Evolutionary conservation across 164 flowering plant genomes (phyloP).

Genomic region (Warburgia ugandensis): DNA sequence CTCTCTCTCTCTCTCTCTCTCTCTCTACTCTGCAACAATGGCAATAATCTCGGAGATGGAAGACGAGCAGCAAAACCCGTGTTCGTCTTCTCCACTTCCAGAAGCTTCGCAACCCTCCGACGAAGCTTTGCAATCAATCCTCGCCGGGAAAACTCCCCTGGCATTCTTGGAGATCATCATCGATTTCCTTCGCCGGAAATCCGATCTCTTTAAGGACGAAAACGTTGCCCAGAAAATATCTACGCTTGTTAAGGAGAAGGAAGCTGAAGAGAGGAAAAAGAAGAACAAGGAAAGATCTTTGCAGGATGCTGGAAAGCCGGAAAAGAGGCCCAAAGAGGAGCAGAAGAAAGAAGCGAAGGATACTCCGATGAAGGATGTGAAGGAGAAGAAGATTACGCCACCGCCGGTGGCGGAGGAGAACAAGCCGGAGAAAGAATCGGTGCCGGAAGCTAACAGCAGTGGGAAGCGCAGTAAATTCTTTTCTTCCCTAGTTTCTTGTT

Average conservation of each 20-base stretch:
- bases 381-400: background rate
- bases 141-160: conserved; percentile 4
- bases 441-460: background rate
- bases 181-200: conserved; percentile 16
- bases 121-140: conserved; percentile 7
- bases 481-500: background rate
- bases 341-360: background rate
- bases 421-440: conserved; percentile 2
- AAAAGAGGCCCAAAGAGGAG: conserved; percentile 1
- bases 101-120: conserved; percentile 1
- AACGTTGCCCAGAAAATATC: conserved; percentile 4
- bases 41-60: conserved; percentile 13
- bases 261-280: conserved; percentile 10
- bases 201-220: conserved; percentile 12
- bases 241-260: conserved; percentile 5
- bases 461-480: conserved; percentile 1
- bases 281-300: conserved; percentile 2
- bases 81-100: background rate
- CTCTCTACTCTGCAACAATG: conserved; percentile 1
- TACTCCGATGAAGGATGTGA: background rate
- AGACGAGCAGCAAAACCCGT: conserved; percentile 1
- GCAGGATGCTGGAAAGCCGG: conserved; percentile 1
- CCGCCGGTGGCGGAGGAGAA: background rate
- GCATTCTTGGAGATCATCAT: conserved; percentile 7
- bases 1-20: background rate